These are phyloP conservation scores for Labyrinthula sp. DNA, from an alignment of 352 stramenopile species.

Conservation along the genomic window DNA sequence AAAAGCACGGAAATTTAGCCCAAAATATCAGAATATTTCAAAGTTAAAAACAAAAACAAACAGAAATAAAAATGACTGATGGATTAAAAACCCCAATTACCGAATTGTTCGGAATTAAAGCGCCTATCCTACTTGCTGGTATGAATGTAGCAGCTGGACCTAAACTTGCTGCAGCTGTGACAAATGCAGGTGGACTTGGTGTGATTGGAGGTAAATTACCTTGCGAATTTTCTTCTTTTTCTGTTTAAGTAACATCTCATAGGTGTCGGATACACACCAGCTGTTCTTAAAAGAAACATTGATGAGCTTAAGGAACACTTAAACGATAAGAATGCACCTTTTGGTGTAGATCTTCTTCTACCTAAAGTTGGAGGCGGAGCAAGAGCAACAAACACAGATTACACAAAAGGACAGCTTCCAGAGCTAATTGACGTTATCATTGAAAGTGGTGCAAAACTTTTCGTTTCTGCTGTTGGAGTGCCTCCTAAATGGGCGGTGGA, in stretches of 20 bases:
- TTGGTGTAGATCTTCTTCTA: conserved; percentile 26
- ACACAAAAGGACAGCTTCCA: conserved; percentile 24
- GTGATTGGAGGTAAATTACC: no score
- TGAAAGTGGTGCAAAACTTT: conserved; percentile 16
- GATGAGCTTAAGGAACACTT: conserved; percentile 20
- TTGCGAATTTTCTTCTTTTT: no score
- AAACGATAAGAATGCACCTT: conserved; percentile 28
- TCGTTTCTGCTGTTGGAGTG: conserved; percentile 25
- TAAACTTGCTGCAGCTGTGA: conserved; percentile 20
- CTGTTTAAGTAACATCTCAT: no score
- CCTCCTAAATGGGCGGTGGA: conserved; percentile 27
- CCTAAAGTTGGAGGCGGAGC: conserved; percentile 25
- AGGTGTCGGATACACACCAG: conserved; percentile 24
- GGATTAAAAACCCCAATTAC: conserved; percentile 24
- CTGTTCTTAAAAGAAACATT: conserved; percentile 21
- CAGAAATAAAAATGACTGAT: conserved; percentile 16
- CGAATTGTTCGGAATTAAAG: conserved; percentile 13
- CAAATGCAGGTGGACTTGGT: conserved; percentile 18
- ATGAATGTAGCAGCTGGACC: conserved; percentile 26
- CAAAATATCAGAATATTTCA: no score
- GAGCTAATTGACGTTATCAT: conserved; percentile 27
- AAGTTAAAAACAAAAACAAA: no score
- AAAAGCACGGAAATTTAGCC: no score
- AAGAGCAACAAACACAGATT: conserved; percentile 25
- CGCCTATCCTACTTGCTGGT: conserved; percentile 23